Base-by-base conservation (phyloP, 306 rosid species). In the Alnus glutinosa region DNA sequence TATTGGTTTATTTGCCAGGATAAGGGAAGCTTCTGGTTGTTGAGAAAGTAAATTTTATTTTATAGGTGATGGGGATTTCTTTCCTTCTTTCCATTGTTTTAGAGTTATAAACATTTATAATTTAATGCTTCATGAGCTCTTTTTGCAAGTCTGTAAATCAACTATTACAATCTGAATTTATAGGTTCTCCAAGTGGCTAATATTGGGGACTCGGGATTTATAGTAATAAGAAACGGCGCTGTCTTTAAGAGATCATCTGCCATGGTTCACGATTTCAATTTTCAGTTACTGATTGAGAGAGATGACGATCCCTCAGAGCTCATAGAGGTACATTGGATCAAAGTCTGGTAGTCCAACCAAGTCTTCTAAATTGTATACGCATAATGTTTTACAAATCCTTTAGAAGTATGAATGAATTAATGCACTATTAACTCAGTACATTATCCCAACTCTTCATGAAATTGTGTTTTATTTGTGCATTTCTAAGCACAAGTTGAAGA, bases 111-210 rank as follows among this genome's bases (percentile, higher is more conserved):
- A 28, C 76, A 16, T 42, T 36, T 73, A 37, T 10, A 16, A 16
- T 10, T 51, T 37, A 10, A 55, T 48, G 2, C 15, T 44, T 75
- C 3, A 3, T 6, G 9, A 49, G 34, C 10, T 74, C 73, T 72
- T 80, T 57, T 70, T 79, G 73, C 19, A 67, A 72, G 61, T 71
- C 73, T 59, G 59, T 80, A 49, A 64, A n/a, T 78, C 57, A 73
- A 79, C 52, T 66, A 9, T 44, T 76, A 57, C 61, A 52, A 82
- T 79, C 81, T 77, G 54, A 39, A 63, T 75, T 34, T 76, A 42
- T 87, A 93, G 98, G 79, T 86, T 82, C 84, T 92, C 76, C 93
- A 85, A 76, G 94, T 87, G 78, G 97, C 90, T 79, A 88, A 88
- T 78, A 83, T 92, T 76, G 96, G 96, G 23, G 88, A 90, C 84